A percentile compares a stretch with the other conserved stretches of the same genome.
Conservation (phyloP, 371 early-diverging fungal genomes). For the Actinomortierella wolfii region DNA sequence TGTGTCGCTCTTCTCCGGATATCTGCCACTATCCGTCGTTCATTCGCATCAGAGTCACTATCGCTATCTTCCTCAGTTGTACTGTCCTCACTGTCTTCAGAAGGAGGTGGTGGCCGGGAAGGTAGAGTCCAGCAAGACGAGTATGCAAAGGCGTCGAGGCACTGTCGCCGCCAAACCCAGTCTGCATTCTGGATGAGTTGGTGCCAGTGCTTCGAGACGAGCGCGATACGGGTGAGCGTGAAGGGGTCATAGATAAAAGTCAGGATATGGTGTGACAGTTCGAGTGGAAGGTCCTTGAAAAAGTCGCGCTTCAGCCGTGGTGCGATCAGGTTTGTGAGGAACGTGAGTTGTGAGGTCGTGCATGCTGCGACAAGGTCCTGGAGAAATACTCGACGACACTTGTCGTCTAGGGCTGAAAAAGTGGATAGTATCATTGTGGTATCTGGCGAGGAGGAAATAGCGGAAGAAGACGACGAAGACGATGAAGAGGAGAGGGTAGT, state of each 20-base stretch:
- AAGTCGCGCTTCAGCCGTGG: slow-evolving; percentile 82
- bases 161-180: slow-evolving; percentile 68
- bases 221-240: slow-evolving; percentile 73
- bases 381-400: background rate
- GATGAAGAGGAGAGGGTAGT: slow-evolving; percentile 5
- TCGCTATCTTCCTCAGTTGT: no score
- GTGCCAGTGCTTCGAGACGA: slow-evolving; percentile 80
- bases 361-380: slow-evolving; percentile 27
- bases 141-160: slow-evolving; percentile 56
- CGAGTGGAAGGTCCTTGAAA: slow-evolving; percentile 74
- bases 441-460: background rate
- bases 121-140: slow-evolving; percentile 49
- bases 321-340: slow-evolving; percentile 59
- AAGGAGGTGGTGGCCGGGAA: no score
- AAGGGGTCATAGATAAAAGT: slow-evolving; percentile 70
- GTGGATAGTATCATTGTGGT: slow-evolving; percentile 3
- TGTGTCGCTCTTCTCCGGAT: no score
- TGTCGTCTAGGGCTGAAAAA: background rate
- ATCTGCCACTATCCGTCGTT: no score
- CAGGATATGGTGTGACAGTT: slow-evolving; percentile 74
- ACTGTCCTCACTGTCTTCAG: no score
- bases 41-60: no score
- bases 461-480: background rate
- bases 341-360: slow-evolving; percentile 60
- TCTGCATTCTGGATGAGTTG: slow-evolving; percentile 37